Evolutionary conservation across 495 filamentous ascomycete species (phyloP), one percentile per base, ranked within the genome.

Genomic region (Aspergillus conjunctus): DNA sequence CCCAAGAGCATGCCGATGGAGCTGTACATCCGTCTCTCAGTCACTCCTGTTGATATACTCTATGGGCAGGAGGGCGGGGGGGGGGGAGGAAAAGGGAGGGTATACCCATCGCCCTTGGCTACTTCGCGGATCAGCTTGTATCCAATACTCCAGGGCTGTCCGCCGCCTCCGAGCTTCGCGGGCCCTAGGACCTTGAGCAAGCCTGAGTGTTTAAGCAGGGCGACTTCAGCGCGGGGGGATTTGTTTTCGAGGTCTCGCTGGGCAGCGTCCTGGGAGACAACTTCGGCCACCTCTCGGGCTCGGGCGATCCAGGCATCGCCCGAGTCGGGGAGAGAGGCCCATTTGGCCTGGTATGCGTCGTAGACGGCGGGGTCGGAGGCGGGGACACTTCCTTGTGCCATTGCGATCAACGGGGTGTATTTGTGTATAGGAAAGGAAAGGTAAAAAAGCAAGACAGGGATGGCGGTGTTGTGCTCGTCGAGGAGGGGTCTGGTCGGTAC

Each of bases 1-100:
- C 83, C 83, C 1, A 87, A 72, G 10, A 86, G 73, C 81, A 84
- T 84, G 7, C 83, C 84, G 43, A 84, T 75, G 12, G 77, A 86
- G 20, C 67, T 74, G 39, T n/a, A n/a, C n/a, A n/a, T n/a, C n/a
- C n/a, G n/a, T n/a, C n/a, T n/a, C n/a, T n/a, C n/a, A n/a, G n/a
- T n/a, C n/a, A n/a, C n/a, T n/a, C n/a, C n/a, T n/a, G n/a, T n/a
- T n/a, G n/a, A n/a, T n/a, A n/a, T n/a, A n/a, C n/a, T n/a, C n/a
- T n/a, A 26, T 26, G 26, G 26, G 26, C 5, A 26, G 6, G n/a
- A n/a, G n/a, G n/a, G n/a, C n/a, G n/a, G n/a, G n/a, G n/a, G n/a
- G n/a, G 18, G 48, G 54, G 6, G 8, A 3, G 21, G 30, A 12
- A 34, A 49, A 5, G 43, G 26, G 15, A 34, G 20, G 34, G 49